phyloP scores from a whole-genome alignment of 306 rosid genomes.

The Oxytropis ochrocephala region DNA sequence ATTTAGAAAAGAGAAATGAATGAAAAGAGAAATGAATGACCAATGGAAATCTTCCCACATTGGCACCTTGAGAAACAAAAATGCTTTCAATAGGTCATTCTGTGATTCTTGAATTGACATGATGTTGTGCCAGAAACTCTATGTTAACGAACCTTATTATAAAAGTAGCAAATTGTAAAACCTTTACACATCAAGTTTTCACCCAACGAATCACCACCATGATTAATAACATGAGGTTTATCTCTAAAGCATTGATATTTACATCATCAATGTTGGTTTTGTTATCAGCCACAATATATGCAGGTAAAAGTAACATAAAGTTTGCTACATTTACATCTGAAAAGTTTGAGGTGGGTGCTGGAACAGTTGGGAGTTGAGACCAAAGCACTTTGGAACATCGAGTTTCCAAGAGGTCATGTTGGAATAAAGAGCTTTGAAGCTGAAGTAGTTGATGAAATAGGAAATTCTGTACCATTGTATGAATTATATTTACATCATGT shows the following conservation, averaged over 20 bases:
- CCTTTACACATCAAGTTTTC: too few relatives aligned
- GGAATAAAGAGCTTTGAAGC: conserved; percentile 15
- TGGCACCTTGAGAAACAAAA: too few relatives aligned
- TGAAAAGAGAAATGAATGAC: too few relatives aligned
- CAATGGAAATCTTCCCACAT: too few relatives aligned
- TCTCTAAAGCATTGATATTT: not conserved
- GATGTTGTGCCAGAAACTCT: too few relatives aligned
- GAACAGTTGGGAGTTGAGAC: not conserved
- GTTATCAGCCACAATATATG: not conserved
- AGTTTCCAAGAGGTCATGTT: conserved; percentile 11
- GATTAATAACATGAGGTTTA: not conserved
- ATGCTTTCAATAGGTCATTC: too few relatives aligned
- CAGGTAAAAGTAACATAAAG: not conserved
- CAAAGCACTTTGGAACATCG: not conserved
- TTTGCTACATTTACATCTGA: not conserved
- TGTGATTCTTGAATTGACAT: too few relatives aligned
- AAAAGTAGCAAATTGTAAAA: too few relatives aligned
- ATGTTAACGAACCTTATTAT: too few relatives aligned
- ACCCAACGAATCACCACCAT: not conserved
- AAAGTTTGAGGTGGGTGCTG: not conserved
- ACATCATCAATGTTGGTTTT: not conserved
- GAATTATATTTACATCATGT: conserved; percentile 1
- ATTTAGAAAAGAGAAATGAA: too few relatives aligned
- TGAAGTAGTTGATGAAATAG: conserved; percentile 9
- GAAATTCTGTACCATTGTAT: not conserved